Evolutionary conservation across 2,329 filamentous ascomycete genomes (phyloP), one percentile per base, ranked within the genome.

Genomic region (Aspergillus brasiliensis): DNA sequence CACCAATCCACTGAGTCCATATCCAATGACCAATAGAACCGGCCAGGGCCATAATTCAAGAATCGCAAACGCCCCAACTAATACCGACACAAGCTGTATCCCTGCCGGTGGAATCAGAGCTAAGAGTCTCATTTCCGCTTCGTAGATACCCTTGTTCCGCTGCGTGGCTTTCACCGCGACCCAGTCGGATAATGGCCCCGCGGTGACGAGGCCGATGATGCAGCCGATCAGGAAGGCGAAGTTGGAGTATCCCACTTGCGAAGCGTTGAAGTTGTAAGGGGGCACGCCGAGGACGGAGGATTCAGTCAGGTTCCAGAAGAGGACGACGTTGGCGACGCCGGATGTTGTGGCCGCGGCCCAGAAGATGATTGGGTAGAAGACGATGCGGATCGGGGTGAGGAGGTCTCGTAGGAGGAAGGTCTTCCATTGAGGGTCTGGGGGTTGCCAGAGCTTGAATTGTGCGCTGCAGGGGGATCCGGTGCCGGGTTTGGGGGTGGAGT

Each of bases 231-330:
- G 31, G 6, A 57, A 53, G 5, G 53, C 53, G 31, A 60, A 60
- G 40, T 60, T 60, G 5, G 54, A 48, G 34, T 57, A 60, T 10
- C 58, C 58, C 1, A 60, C 54, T 1, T 15, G 2, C 1, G 47
- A 49, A 1, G 53, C 15, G 10, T 21, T 38, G 47, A 57, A 60
- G 13, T 51, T 57, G 25, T 54, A 60, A 11, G 58, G 58, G 1
- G 53, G 54, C 2, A 48, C 38, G n/a, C 15, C 21, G 8, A 60
- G 42, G 8, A 60, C 28, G 6, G 40, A 8, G 3, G 53, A 57
- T 31, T 60, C 48, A 10, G 58, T 60, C 1, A 60, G 48, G 48
- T 57, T 60, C 49, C 48, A 57, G 48, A 52, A 52, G 23, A 60
- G 54, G 3, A 60, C 27, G 40, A 57, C 3, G 28, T 57, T 60